Conservation (phyloP, 371 early-diverging fungal species). For the Mortierella sp. region DNA sequence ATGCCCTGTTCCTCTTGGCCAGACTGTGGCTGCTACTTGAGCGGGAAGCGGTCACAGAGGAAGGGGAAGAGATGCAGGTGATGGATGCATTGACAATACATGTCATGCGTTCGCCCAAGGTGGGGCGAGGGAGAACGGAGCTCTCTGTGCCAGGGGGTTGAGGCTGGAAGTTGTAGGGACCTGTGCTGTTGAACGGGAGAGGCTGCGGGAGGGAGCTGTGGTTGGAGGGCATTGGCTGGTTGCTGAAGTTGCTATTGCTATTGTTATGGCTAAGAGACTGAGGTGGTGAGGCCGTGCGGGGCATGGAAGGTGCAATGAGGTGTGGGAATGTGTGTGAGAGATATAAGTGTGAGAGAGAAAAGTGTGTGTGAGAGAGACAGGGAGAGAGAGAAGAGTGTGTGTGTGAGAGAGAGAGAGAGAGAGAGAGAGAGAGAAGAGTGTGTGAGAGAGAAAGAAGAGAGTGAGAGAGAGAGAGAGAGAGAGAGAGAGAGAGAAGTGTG, state of each 20-base stretch:
- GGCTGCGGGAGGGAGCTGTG: conserved; percentile 28
- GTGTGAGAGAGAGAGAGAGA: not conserved
- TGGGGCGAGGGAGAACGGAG: conserved; percentile 53
- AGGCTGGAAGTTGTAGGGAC: conserved; percentile 33
- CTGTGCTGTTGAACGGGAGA: conserved; percentile 10
- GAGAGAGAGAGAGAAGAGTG: not conserved
- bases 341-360: too few relatives aligned
- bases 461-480: not conserved
- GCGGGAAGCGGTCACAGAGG: conserved; percentile 28
- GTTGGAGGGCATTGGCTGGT: conserved; percentile 44
- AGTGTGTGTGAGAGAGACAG: not conserved
- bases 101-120: conserved; percentile 66
- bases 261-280: conserved; percentile 3
- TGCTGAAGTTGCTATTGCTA: conserved; percentile 12
- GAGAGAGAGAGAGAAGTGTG: not conserved
- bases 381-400: not conserved
- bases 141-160: conserved; percentile 21
- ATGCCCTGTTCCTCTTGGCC: conserved; percentile 12
- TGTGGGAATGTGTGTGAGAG: not conserved
- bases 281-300: conserved; percentile 12
- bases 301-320: conserved; percentile 1
- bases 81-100: conserved; percentile 76
- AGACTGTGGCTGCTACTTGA: conserved; percentile 16
- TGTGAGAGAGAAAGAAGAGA: not conserved
- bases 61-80: conserved; percentile 59